phyloP scores from a whole-genome alignment of 257 asterid species.

The Nicotiana attenuata region DNA sequence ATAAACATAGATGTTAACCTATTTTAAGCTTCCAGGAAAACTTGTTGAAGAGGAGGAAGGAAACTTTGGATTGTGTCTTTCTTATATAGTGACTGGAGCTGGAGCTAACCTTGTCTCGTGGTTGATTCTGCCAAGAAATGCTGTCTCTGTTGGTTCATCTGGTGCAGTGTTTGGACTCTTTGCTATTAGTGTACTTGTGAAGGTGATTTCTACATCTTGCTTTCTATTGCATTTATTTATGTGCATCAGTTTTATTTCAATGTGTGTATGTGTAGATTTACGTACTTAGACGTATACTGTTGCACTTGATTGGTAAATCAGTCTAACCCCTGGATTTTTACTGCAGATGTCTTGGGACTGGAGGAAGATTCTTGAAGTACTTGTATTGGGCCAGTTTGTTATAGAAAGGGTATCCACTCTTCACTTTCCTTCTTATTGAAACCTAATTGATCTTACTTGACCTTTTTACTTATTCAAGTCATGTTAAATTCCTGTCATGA shows the following conservation, averaged over 20 bases:
- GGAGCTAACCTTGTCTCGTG: constrained; percentile 97
- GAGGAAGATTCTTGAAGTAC: constrained; percentile 97
- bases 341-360: constrained; percentile 96
- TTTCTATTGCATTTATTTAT: background rate
- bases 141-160: constrained; percentile 94
- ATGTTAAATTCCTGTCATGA: background rate
- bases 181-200: constrained; percentile 90
- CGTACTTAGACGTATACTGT: background rate
- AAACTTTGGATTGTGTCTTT: constrained; percentile 84
- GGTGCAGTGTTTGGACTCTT: constrained; percentile 98
- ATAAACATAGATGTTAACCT: background rate
- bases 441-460: background rate
- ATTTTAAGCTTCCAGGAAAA: constrained; percentile 46
- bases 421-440: background rate
- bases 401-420: constrained; percentile 69
- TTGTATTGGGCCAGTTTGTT: constrained; percentile 90
- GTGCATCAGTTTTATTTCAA: constrained; percentile 1
- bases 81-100: constrained; percentile 84
- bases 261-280: background rate
- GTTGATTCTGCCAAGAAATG: constrained; percentile 88
- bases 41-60: constrained; percentile 99
- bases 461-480: background rate
- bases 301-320: background rate
- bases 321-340: constrained; percentile 14
- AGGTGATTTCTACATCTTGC: constrained; percentile 28